Evolutionary conservation across 768 basidiomycete genomes (phyloP).

Genomic region (Lactifluus piperatus): DNA sequence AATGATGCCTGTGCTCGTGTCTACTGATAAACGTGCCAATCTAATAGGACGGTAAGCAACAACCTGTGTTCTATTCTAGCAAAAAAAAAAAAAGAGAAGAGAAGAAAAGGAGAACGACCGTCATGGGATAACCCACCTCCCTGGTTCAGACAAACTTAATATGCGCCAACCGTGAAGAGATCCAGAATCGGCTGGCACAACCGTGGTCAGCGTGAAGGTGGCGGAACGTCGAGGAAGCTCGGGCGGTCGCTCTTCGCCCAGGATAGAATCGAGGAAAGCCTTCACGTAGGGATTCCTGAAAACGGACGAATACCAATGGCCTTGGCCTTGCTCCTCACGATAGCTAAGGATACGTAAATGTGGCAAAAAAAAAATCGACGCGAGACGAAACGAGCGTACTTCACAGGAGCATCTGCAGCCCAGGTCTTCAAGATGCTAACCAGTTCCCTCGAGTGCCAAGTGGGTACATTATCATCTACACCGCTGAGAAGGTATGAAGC

Average conservation of each 20-base stretch:
- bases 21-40: conserved; percentile 32
- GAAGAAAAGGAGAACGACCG: too few relatives aligned
- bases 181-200: conserved; percentile 59
- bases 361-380: neutral
- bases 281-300: conserved; percentile 48
- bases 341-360: conserved; percentile 32
- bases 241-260: neutral
- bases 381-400: conserved; percentile 31
- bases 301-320: conserved; percentile 64
- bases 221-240: neutral
- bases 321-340: conserved; percentile 50
- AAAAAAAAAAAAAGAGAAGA: too few relatives aligned
- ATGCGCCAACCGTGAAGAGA: conserved; percentile 65
- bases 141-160: conserved; percentile 48
- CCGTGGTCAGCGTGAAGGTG: conserved; percentile 65
- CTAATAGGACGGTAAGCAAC: conserved; percentile 21
- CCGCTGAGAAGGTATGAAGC: conserved; percentile 37
- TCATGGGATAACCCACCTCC: conserved; percentile 40
- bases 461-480: conserved; percentile 78
- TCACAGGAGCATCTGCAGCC: conserved; percentile 42
- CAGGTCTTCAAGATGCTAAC: conserved; percentile 51
- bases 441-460: conserved; percentile 71
- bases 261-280: conserved; percentile 41
- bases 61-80: too few relatives aligned
- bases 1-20: neutral